Conservation (phyloP, 2,329 filamentous ascomycete genomes). For the Xylaria sp. region DNA sequence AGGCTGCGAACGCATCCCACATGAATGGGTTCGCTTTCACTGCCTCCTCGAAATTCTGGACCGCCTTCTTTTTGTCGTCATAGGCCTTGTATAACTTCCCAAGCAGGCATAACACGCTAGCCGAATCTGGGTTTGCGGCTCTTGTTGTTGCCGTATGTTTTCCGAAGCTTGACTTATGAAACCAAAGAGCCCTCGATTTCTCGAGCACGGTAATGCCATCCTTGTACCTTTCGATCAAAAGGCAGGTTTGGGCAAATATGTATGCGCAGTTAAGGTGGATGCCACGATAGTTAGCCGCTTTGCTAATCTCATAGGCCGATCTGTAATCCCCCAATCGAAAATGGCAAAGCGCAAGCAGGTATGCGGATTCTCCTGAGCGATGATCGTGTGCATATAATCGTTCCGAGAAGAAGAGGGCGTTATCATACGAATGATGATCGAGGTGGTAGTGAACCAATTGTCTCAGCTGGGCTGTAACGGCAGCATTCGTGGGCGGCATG, state of each 20-base stretch:
- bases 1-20: constrained; percentile 93
- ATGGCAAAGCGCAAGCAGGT: constrained; percentile 87
- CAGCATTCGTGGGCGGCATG: constrained; percentile 66
- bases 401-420: constrained; percentile 93
- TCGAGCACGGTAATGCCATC: constrained; percentile 88
- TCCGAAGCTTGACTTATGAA: constrained; percentile 79
- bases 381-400: constrained; percentile 86
- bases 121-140: constrained; percentile 81
- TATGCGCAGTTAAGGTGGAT: constrained; percentile 88
- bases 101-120: constrained; percentile 83
- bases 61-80: constrained; percentile 84
- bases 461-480: constrained; percentile 64
- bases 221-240: constrained; percentile 79
- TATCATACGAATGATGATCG: constrained; percentile 89
- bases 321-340: constrained; percentile 84
- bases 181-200: constrained; percentile 81
- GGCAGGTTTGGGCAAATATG: constrained; percentile 89
- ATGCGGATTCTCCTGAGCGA: constrained; percentile 80
- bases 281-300: constrained; percentile 75
- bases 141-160: constrained; percentile 82
- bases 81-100: constrained; percentile 89
- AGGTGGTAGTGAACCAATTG: constrained; percentile 76
- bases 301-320: constrained; percentile 86
- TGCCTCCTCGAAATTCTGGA: constrained; percentile 87
- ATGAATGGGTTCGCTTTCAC: constrained; percentile 93